Percentiles rank a stretch among this genome's conserved stretches.
Conservation (phyloP, 257 asterid species). For the Penstemon eatonii region DNA sequence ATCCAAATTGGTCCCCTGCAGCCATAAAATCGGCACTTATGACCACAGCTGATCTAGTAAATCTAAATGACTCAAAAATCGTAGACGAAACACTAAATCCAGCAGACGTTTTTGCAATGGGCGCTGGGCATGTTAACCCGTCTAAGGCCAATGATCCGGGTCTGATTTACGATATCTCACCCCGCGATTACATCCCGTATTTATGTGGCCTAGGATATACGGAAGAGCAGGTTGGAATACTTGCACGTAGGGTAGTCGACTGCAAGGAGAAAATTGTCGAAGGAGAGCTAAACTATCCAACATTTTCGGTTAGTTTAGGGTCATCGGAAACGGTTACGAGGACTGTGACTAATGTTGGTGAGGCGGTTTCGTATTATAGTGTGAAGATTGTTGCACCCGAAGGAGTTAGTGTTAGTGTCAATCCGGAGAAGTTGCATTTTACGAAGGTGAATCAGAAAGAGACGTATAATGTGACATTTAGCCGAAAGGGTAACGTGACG, state of each 20-base stretch:
- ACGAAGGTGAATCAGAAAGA: conserved; percentile 31
- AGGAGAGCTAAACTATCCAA: conserved; percentile 47
- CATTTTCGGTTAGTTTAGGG: conserved; percentile 33
- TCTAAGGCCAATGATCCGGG: conserved; percentile 40
- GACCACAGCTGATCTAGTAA: conserved; percentile 31
- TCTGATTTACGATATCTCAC: conserved; percentile 33
- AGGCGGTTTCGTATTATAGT: conserved; percentile 27
- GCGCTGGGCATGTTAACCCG: conserved; percentile 46
- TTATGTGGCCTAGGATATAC: conserved; percentile 40
- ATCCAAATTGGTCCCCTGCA: conserved; percentile 43
- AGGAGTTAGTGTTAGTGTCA: conserved; percentile 34
- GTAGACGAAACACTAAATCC: conserved; percentile 30
- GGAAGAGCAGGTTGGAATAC: conserved; percentile 27
- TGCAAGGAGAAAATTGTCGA: conserved; percentile 30
- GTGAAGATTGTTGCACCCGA: conserved; percentile 30
- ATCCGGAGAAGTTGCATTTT: conserved; percentile 34
- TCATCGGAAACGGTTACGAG: conserved; percentile 35
- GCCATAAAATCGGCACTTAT: conserved; percentile 41
- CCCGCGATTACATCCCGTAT: conserved; percentile 33
- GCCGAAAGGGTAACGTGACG: neutral
- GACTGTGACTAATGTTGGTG: conserved; percentile 47
- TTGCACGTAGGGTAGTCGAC: conserved; percentile 15
- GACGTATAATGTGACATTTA: conserved; percentile 32
- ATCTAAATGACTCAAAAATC: conserved; percentile 14
- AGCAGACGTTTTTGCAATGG: conserved; percentile 31